phyloP scores from a whole-genome alignment of 371 early-diverging fungal species.

The Apophysomyces variabilis region DNA sequence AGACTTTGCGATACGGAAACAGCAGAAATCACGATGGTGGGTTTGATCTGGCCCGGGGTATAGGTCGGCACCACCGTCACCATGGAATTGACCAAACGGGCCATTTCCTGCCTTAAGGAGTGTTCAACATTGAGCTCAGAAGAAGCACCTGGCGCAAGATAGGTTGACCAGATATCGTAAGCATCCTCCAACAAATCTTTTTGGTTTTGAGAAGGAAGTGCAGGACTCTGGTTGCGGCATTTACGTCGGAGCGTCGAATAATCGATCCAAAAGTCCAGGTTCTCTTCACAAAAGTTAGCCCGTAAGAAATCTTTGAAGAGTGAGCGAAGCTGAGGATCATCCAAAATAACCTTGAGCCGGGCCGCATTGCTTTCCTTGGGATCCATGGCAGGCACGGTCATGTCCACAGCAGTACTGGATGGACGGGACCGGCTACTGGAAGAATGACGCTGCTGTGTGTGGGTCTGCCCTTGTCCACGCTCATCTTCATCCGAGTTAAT shows the following conservation, averaged over 20 bases:
- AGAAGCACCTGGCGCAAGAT: constrained; percentile 57
- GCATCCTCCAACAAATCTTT: constrained; percentile 58
- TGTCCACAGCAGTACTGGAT: constrained; percentile 20
- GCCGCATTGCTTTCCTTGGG: constrained; percentile 28
- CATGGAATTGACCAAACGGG: constrained; percentile 39
- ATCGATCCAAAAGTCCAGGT: constrained; percentile 63
- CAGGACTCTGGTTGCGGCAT: constrained; percentile 37
- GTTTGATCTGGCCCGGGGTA: constrained; percentile 29
- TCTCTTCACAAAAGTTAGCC: constrained; percentile 66
- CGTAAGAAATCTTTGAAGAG: constrained; percentile 67
- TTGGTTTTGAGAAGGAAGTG: constrained; percentile 33
- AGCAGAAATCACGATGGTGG: constrained; percentile 39
- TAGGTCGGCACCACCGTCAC: constrained; percentile 37
- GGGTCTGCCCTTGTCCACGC: no score
- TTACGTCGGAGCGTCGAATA: constrained; percentile 42
- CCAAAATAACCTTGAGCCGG: constrained; percentile 61
- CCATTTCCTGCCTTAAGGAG: constrained; percentile 47
- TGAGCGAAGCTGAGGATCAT: constrained; percentile 56
- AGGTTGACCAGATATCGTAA: constrained; percentile 64
- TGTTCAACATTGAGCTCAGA: constrained; percentile 65
- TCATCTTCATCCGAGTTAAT: not conserved
- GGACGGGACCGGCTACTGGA: constrained; percentile 10
- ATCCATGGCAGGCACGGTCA: constrained; percentile 9
- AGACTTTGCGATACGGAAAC: constrained; percentile 36
- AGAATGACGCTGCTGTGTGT: no score